These are phyloP conservation scores for Pinus albicaulis DNA, from an alignment of 75 land plant species.

Conservation along the genomic window DNA sequence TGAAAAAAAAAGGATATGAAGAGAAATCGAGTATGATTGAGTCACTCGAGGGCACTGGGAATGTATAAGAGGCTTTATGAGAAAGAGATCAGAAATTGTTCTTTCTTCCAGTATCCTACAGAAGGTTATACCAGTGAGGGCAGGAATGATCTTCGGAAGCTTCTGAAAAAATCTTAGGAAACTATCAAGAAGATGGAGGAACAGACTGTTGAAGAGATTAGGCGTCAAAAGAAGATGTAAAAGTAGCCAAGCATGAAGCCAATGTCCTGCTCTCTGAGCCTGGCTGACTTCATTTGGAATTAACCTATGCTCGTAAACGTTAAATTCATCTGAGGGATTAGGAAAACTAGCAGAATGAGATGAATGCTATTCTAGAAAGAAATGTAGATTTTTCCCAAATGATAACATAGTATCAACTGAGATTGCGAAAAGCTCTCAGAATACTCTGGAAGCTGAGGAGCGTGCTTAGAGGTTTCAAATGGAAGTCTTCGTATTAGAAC, in stretches of 20 bases:
- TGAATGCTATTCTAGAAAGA: slow-evolving; percentile 59
- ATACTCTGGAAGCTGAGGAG: slow-evolving; percentile 67
- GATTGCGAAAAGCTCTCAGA: slow-evolving; percentile 75
- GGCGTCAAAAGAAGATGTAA: slow-evolving; percentile 64
- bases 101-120: slow-evolving; percentile 16
- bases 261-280: slow-evolving; percentile 47
- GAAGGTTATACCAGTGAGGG: slow-evolving; percentile 45
- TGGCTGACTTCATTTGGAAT: slow-evolving; percentile 71
- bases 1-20: slow-evolving; percentile 68
- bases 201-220: slow-evolving; percentile 43
- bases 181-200: slow-evolving; percentile 45
- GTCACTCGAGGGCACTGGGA: slow-evolving; percentile 73
- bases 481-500: no score
- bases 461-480: slow-evolving; percentile 59
- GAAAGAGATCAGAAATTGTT: slow-evolving; percentile 57
- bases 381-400: slow-evolving; percentile 83
- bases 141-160: slow-evolving; percentile 42
- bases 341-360: slow-evolving; percentile 69
- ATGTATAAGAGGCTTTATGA: slow-evolving; percentile 97
- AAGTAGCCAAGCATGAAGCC: slow-evolving; percentile 40
- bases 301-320: slow-evolving; percentile 58
- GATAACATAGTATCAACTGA: slow-evolving; percentile 70
- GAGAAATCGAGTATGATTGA: slow-evolving; percentile 89
- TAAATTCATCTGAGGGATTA: slow-evolving; percentile 63
- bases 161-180: slow-evolving; percentile 66